Base-by-base conservation (phyloP, 768 basidiomycete genomes). In the Mycena amicta region DNA sequence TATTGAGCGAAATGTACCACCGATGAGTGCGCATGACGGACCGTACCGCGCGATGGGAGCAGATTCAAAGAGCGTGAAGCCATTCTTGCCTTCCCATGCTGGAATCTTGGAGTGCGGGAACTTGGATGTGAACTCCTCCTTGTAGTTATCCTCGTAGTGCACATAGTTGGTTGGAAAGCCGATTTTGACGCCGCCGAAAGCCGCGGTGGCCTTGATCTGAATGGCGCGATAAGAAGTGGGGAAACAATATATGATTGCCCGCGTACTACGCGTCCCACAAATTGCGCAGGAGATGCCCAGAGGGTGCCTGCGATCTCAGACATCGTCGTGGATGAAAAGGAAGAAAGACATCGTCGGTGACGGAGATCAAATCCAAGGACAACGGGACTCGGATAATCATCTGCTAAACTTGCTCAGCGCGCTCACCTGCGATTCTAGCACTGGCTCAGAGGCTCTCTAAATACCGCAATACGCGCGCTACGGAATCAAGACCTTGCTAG, bases 61-160 rank as follows among this genome's bases (percentile, higher is more conserved):
- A 54, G 84, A 81, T 79, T 96, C 96, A 65, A 85, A 83, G 56
- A 97, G 77, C 68, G 78, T 83, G 80, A 93, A 83, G 52, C 93
- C 93, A 72, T 93, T 85, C 5, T 76, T 72, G 37, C 81, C 78
- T 73, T 94, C 91, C 53, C 90, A 82, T 40, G 89, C 88, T 27
- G 96, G 96, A 64, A 96, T 83, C 78, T 93, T 93, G 53, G 90
- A 88, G 55, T 80, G 80, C 51, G 89, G 85, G 74, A 92, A 95
- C 74, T 94, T 93, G 49, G 72, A 69, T 40, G 84, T 70, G 71
- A 86, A 92, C 30, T 86, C 87, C 0, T 87, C 81, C 68, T 83
- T 84, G 70, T 83, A 83, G 79, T 92, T 92, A 68, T 84, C 83
- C 64, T 85, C 79, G 60, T 71, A 75, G 70, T 88, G 85, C 55